Conservation (phyloP, 2,329 filamentous ascomycete genomes). For the Colletotrichum sp. region DNA sequence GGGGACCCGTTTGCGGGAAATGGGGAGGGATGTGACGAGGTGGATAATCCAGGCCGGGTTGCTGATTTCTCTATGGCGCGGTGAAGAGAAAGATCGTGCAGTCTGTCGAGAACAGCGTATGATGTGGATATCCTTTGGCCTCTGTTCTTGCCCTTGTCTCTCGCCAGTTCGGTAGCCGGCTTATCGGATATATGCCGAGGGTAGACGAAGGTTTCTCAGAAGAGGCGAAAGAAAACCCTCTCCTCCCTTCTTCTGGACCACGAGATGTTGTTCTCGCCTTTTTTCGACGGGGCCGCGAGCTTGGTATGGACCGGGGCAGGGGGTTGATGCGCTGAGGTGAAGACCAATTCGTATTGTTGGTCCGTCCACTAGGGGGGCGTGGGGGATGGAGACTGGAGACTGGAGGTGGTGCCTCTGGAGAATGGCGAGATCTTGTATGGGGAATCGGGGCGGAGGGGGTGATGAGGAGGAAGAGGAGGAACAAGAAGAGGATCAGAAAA, state of each 20-base stretch:
- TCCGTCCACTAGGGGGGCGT: conserved; percentile 1
- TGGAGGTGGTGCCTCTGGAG: conserved; percentile 5
- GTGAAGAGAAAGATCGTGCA: conserved; percentile 4
- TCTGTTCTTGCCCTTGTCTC: background rate
- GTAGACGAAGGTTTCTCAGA: background rate
- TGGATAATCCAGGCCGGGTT: background rate
- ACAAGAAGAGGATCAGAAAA: background rate
- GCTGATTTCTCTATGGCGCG: background rate
- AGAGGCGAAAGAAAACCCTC: background rate
- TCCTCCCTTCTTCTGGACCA: background rate
- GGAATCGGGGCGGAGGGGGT: conserved; percentile 5
- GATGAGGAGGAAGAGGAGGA: background rate
- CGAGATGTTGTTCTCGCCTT: conserved; percentile 7
- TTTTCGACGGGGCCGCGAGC: conserved; percentile 14
- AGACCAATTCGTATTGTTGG: conserved; percentile 18
- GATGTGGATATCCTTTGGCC: background rate
- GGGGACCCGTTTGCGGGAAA: background rate
- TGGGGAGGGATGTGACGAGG: conserved; percentile 2
- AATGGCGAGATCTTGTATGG: conserved; percentile 9
- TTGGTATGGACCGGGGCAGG: conserved; percentile 4
- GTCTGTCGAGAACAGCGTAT: background rate
- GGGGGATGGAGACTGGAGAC: conserved; percentile 1
- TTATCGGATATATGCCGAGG: conserved; percentile 14
- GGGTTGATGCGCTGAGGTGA: conserved; percentile 15
- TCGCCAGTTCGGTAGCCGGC: background rate